Conservation (phyloP, 805 yeast species). For the Tetrapisispora pingtungensis region DNA sequence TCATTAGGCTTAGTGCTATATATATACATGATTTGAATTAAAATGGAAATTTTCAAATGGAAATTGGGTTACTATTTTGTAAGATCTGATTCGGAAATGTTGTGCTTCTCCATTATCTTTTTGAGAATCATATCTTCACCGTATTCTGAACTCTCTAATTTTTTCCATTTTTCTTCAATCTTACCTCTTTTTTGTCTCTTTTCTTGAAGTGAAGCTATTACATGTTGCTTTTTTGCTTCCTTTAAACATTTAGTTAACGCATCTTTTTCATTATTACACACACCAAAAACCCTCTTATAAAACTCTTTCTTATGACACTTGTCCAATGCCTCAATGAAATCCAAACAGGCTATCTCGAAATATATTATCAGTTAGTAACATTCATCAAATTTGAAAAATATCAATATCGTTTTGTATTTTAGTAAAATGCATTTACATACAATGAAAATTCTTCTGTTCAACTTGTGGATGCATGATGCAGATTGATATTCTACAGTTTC, state of each 20-base stretch:
- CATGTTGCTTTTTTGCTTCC: conserved; percentile 56
- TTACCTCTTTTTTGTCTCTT: conserved; percentile 48
- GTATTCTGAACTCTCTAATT: conserved; percentile 63
- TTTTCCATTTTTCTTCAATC: conserved; percentile 47
- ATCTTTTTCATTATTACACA: conserved; percentile 76
- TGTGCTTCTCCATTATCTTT: conserved; percentile 49
- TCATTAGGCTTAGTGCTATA: too few relatives aligned
- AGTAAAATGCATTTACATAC: conserved; percentile 22
- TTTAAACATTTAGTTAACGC: conserved; percentile 73
- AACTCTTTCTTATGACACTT: conserved; percentile 73
- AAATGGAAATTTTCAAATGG: too few relatives aligned
- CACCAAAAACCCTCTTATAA: conserved; percentile 62
- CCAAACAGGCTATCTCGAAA: conserved; percentile 49
- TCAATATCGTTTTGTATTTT: neutral
- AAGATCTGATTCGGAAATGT: neutral
- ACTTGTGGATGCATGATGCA: conserved; percentile 48
- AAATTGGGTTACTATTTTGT: neutral
- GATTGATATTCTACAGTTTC: too few relatives aligned
- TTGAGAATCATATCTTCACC: conserved; percentile 67
- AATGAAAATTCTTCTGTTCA: conserved; percentile 38
- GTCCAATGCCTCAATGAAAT: conserved; percentile 77
- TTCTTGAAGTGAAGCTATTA: conserved; percentile 41
- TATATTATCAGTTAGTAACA: neutral
- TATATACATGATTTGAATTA: too few relatives aligned
- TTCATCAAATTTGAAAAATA: conserved; percentile 8